A percentile compares a stretch with the other conserved stretches of the same genome.
These are phyloP conservation scores for Thozetella sp. DNA, from an alignment of 495 filamentous ascomycete genomes.

Conservation along the genomic window DNA sequence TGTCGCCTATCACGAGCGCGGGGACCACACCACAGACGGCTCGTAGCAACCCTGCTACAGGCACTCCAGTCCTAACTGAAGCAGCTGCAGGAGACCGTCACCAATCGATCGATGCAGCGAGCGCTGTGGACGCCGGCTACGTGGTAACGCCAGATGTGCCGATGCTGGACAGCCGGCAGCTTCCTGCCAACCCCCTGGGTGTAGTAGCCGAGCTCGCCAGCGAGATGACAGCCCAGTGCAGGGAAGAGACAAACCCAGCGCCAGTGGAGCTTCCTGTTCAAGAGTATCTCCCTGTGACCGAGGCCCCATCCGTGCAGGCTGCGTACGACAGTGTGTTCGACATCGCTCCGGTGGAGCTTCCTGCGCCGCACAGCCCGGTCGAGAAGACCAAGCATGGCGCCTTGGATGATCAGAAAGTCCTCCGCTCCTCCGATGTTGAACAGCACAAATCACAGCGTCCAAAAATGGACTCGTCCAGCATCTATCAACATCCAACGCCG, in stretches of 20 bases:
- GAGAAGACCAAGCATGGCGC: neutral
- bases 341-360: slow-evolving; percentile 31
- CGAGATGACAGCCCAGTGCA: slow-evolving; percentile 30
- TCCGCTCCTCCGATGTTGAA: neutral
- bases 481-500: neutral
- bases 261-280: slow-evolving; percentile 40
- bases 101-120: neutral
- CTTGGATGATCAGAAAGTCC: slow-evolving; percentile 10
- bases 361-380: slow-evolving; percentile 10
- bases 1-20: slow-evolving; percentile 18
- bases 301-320: slow-evolving; percentile 14
- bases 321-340: slow-evolving; percentile 22
- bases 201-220: slow-evolving; percentile 44
- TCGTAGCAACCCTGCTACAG: slow-evolving; percentile 14
- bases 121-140: neutral
- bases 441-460: neutral
- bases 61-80: slow-evolving; percentile 4
- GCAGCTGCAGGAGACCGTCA: neutral
- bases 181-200: slow-evolving; percentile 35
- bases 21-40: slow-evolving; percentile 17
- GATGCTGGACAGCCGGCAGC: slow-evolving; percentile 16
- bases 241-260: slow-evolving; percentile 36
- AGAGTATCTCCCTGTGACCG: slow-evolving; percentile 9
- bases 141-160: slow-evolving; percentile 4
- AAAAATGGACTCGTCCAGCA: neutral